Evolutionary conservation across 1,284 basidiomycete genomes (phyloP).

Genomic region (Malassezia slooffiae): DNA sequence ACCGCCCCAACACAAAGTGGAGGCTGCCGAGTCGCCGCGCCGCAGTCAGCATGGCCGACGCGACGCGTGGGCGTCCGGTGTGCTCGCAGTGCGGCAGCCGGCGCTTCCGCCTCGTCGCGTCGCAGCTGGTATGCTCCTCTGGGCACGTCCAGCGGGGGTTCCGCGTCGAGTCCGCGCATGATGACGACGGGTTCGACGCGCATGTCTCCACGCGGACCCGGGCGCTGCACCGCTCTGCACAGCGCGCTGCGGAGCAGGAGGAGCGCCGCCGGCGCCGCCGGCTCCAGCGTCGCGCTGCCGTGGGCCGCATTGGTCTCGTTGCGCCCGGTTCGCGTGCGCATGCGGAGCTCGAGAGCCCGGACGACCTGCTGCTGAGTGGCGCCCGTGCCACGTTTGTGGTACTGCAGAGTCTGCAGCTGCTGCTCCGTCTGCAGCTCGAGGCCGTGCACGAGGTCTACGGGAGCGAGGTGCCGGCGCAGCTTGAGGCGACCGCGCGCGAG

Average conservation of each 20-base stretch:
- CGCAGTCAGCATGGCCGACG: too few species aligned
- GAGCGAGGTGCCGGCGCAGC: background rate
- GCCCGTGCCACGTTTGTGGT: constrained; percentile 8
- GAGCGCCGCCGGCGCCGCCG: constrained; percentile 1
- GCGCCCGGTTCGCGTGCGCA: constrained; percentile 5
- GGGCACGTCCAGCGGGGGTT: constrained; percentile 16
- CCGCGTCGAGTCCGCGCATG: constrained; percentile 14
- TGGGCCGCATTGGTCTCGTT: constrained; percentile 3
- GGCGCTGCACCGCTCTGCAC: constrained; percentile 4
- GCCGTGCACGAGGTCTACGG: constrained; percentile 5
- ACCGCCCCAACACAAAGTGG: too few species aligned
- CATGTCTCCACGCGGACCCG: constrained; percentile 15
- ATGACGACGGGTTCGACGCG: constrained; percentile 14
- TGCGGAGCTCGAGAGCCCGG: background rate
- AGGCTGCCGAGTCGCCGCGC: too few species aligned
- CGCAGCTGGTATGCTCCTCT: constrained; percentile 14
- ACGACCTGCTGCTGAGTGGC: constrained; percentile 1
- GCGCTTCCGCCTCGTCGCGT: constrained; percentile 11
- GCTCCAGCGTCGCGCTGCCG: constrained; percentile 1
- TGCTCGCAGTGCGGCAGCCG: constrained; percentile 13
- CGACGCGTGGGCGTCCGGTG: constrained; percentile 9
- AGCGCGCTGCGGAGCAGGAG: constrained; percentile 5
- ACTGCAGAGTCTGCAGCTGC: constrained; percentile 20
- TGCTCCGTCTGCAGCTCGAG: constrained; percentile 22
- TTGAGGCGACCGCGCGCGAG: constrained; percentile 15